Base-by-base conservation (phyloP, 208 protist genomes). In the Borovskyia barvae region DNA sequence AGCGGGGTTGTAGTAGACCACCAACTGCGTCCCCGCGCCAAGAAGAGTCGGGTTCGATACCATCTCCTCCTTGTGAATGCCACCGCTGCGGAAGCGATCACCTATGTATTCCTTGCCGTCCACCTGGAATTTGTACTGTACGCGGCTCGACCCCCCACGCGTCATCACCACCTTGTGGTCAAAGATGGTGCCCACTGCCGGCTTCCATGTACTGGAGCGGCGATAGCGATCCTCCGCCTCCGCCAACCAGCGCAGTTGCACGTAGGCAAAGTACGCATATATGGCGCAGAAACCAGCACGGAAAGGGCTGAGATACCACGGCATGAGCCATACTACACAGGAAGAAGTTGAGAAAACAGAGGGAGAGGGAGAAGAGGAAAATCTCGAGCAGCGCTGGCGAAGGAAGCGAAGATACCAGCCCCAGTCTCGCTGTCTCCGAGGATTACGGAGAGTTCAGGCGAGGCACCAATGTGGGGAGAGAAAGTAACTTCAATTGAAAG, bases 131-230 rank as follows among this genome's bases (percentile, higher is more conserved):
- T 79, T 80, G 72, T 95, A 95, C 73, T 82, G 68, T 40, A 95
- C 85, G 56, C 91, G 63, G 58, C 82, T 91, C 0, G 85, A 88
- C 22, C 83, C 89, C 24, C 81, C 81, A 24, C 85, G 80, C 26
- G 88, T 91, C 58, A 95, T 79, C 35, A 92, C 85, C 20, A 95
- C 80, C 51, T 91, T 87, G 72, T 95, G 89, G 59, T 95, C 83
- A 59, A 89, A 91, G 41, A 95, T 90, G 24, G 85, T 95, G 9
- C 76, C 89, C 0, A 95, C 82, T 1, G 83, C 80, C 0, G 89
- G 83, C 54, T 87, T 84, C 85, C 89, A 95, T n/a, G 85, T 91
- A 45, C 69, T 57, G 24, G 78, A 87, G 49, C 89, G 85, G 9
- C 76, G 72, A 59, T 90, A 92, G 56, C 85, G 80, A 49, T 95